A percentile compares a stretch with the other conserved stretches of the same genome.
Conservation (phyloP, 2,329 filamentous ascomycete species). For the Ceratocystis albifundus region DNA sequence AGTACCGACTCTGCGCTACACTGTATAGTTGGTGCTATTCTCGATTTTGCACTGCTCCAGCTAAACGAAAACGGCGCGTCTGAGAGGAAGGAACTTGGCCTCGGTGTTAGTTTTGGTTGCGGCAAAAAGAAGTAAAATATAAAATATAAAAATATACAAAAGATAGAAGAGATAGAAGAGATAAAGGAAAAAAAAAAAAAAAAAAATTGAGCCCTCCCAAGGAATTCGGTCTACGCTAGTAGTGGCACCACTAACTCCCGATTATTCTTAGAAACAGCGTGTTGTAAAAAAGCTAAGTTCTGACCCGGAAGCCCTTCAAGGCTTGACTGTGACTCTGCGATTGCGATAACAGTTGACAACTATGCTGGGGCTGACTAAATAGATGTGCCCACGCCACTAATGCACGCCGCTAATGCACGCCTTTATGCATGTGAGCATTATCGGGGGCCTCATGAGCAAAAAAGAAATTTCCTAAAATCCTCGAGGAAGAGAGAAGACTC, state of each 20-base stretch:
- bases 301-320: no score
- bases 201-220: background rate
- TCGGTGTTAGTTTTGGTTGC: background rate
- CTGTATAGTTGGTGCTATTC: background rate
- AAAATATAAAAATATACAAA: no score
- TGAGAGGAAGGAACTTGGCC: background rate
- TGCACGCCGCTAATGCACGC: constrained; percentile 7
- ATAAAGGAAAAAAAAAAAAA: no score
- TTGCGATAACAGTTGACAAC: background rate
- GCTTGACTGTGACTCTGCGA: background rate
- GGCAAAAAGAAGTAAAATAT: no score
- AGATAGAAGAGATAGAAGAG: no score
- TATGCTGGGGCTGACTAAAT: background rate
- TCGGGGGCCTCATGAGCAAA: background rate
- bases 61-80: no score
- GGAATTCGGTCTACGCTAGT: background rate
- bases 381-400: background rate
- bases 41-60: background rate
- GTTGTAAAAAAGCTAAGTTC: background rate
- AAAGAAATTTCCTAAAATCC: background rate
- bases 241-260: constrained; percentile 5
- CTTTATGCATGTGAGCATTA: constrained; percentile 9
- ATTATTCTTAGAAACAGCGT: constrained; percentile 8
- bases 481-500: background rate
- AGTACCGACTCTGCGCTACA: background rate